Evolutionary conservation across 129 eudicot species (phyloP).

Genomic region (Artemisia annua): DNA sequence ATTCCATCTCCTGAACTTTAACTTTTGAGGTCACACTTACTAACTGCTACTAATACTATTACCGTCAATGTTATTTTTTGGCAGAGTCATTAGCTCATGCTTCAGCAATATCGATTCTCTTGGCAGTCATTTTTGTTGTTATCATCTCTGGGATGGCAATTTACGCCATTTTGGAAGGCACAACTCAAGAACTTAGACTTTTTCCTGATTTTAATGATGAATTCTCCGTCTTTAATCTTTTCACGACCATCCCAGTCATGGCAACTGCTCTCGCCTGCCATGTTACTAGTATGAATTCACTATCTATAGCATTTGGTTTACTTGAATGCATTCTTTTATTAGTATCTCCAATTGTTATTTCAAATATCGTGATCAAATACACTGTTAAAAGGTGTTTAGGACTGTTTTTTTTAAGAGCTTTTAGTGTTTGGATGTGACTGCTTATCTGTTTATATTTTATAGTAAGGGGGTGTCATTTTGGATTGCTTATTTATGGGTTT

Average conservation of each 20-base stretch:
- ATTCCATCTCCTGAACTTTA: neutral
- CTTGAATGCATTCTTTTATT: too few species aligned
- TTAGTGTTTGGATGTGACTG: too few species aligned
- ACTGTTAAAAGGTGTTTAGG: too few species aligned
- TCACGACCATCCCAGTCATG: conserved; percentile 73
- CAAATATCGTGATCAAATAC: too few species aligned
- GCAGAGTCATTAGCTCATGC: conserved; percentile 88
- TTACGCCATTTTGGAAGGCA: conserved; percentile 56
- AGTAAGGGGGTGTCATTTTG: too few species aligned
- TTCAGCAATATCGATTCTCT: conserved; percentile 75
- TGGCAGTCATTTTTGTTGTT: conserved; percentile 75
- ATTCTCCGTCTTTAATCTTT: conserved; percentile 51
- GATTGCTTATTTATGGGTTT: too few species aligned
- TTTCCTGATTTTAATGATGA: conserved; percentile 60
- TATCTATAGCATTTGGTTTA: neutral
- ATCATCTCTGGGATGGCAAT: conserved; percentile 70
- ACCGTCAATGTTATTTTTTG: conserved; percentile 20
- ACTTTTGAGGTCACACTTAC: conserved; percentile 14
- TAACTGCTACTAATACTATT: neutral
- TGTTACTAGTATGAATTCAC: conserved; percentile 51
- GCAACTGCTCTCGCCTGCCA: conserved; percentile 81
- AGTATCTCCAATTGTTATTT: too few species aligned
- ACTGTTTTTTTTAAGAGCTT: too few species aligned
- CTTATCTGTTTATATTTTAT: too few species aligned
- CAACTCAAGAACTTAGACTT: conserved; percentile 51